phyloP scores from a whole-genome alignment of 1,139 yeast genomes.

The Groenewaldozyma sp. region DNA sequence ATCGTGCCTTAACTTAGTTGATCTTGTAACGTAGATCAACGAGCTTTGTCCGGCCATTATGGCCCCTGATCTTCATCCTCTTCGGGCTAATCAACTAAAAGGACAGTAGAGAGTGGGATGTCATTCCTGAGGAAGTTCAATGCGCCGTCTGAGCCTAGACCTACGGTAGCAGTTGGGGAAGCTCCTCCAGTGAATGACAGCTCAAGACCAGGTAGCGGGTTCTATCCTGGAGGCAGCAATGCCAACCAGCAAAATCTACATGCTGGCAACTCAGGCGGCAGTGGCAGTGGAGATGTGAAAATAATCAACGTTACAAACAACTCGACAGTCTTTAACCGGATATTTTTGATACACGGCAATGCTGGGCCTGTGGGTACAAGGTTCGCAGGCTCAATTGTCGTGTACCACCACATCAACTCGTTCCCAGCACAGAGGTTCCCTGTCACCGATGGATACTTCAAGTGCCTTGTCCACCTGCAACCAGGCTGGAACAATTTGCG shows the following conservation, averaged over 20 bases:
- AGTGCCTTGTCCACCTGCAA: constrained; percentile 61
- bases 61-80: too few species aligned
- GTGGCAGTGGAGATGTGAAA: not conserved
- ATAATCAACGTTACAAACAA: not conserved
- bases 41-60: too few species aligned
- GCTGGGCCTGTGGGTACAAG: constrained; percentile 23
- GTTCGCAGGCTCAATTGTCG: constrained; percentile 32
- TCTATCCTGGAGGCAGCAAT: too few species aligned
- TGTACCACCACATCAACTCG: constrained; percentile 37
- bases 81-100: too few species aligned
- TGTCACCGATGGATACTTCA: constrained; percentile 61
- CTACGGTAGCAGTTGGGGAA: not conserved
- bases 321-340: constrained; percentile 23
- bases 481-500: constrained; percentile 40
- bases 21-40: too few species aligned
- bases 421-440: constrained; percentile 70
- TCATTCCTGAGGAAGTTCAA: not conserved
- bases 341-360: constrained; percentile 26
- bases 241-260: not conserved
- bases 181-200: constrained; percentile 5
- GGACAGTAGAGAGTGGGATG: too few species aligned
- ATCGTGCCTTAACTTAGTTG: too few species aligned
- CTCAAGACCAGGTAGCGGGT: constrained; percentile 4
- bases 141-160: not conserved
- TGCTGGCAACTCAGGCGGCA: too few species aligned